These are phyloP conservation scores for Brassica juncea DNA, from an alignment of 345 rosid genomes.

Conservation along the genomic window DNA sequence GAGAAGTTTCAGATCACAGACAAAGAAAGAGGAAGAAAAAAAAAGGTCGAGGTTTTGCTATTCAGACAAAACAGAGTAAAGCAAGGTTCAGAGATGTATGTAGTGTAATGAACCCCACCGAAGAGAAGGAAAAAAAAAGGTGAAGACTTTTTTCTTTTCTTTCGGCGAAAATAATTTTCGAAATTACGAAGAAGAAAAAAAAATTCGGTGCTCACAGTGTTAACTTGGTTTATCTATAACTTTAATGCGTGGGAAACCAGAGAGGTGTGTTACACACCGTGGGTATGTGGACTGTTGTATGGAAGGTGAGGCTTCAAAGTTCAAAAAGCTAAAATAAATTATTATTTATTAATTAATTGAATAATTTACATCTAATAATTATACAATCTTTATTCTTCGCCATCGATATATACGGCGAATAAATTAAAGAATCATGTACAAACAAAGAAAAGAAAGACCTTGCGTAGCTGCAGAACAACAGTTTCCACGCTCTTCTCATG, in stretches of 20 bases:
- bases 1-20: slow-evolving; percentile 24
- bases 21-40: not conserved
- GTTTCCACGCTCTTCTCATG: slow-evolving; percentile 30
- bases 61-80: slow-evolving; percentile 20
- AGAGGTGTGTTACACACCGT: slow-evolving; percentile 20
- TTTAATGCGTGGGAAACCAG: slow-evolving; percentile 43
- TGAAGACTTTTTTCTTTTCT: slow-evolving; percentile 24
- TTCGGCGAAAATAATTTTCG: slow-evolving; percentile 32
- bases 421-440: not conserved
- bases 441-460: slow-evolving; percentile 15
- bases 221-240: slow-evolving; percentile 14
- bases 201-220: not conserved
- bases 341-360: not conserved
- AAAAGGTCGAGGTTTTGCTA: slow-evolving; percentile 14
- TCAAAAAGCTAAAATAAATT: slow-evolving; percentile 15
- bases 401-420: not conserved
- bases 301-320: slow-evolving; percentile 29
- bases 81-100: slow-evolving; percentile 26
- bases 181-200: not conserved
- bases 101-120: slow-evolving; percentile 28
- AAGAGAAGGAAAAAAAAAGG: slow-evolving; percentile 6
- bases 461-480: slow-evolving; percentile 5
- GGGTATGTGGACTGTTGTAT: not conserved
- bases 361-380: not conserved
- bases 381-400: slow-evolving; percentile 1